A percentile compares a stretch with the other conserved stretches of the same genome.
phyloP scores from a whole-genome alignment of 1,139 yeast species.

The Groenewaldozyma auringiensis region DNA sequence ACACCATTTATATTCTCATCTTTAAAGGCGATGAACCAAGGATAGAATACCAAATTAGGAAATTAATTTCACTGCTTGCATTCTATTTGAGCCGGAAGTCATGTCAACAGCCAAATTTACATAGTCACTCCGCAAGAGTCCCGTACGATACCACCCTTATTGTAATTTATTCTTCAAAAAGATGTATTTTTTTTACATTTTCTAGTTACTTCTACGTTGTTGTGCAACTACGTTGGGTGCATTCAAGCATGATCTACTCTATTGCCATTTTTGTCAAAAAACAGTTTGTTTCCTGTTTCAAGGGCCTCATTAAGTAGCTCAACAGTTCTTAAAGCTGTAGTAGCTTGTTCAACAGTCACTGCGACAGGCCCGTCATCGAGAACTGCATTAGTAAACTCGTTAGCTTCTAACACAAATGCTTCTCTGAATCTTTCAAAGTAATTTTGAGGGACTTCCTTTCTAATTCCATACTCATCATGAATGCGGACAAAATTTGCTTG shows the following conservation, averaged over 20 bases:
- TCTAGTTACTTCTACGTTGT: background rate
- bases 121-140: no score
- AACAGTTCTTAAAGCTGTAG: constrained; percentile 20
- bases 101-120: no score
- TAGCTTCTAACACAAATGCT: constrained; percentile 18
- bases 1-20: no score
- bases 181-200: no score
- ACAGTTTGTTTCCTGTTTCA: constrained; percentile 15
- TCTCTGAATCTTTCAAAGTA: constrained; percentile 17
- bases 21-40: no score
- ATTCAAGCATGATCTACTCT: constrained; percentile 8
- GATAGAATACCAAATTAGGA: no score
- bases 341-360: constrained; percentile 17
- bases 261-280: constrained; percentile 17
- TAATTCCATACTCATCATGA: constrained; percentile 14
- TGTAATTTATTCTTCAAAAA: no score
- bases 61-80: no score
- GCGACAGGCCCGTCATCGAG: constrained; percentile 15
- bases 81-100: no score
- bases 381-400: constrained; percentile 13
- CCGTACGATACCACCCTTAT: no score
- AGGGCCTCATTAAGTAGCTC: constrained; percentile 17
- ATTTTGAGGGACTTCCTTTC: constrained; percentile 17
- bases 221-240: no score
- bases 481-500: constrained; percentile 12